Evolutionary conservation across 2,329 filamentous ascomycete genomes (phyloP).

Genomic region (Karstenula rhodostoma): DNA sequence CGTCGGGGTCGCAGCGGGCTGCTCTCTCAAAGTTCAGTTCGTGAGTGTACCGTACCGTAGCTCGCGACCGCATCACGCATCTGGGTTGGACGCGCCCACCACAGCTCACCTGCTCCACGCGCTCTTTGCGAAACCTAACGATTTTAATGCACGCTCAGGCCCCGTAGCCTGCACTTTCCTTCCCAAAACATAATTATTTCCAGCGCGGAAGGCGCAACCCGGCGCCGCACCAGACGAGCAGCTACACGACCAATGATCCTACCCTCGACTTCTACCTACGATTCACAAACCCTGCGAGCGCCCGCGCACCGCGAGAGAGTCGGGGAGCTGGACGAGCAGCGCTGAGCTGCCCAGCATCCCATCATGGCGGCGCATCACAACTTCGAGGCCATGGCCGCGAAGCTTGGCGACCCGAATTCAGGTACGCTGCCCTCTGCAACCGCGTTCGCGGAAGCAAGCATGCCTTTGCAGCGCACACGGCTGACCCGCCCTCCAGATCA

Average conservation of each 20-base stretch:
- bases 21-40: conserved; percentile 15
- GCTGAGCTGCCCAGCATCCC: conserved; percentile 32
- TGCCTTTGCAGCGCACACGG: conserved; percentile 3
- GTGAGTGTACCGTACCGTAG: conserved; percentile 8
- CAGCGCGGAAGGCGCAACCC: conserved; percentile 17
- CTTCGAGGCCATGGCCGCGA: conserved; percentile 57
- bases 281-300: conserved; percentile 23
- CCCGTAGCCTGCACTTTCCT: conserved; percentile 30
- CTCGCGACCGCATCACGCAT: conserved; percentile 19
- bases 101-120: conserved; percentile 24
- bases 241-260: conserved; percentile 38
- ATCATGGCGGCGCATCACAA: conserved; percentile 52
- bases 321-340: conserved; percentile 30
- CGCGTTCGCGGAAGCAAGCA: conserved; percentile 1
- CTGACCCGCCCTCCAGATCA: conserved; percentile 66
- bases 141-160: conserved; percentile 40
- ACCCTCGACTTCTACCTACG: conserved; percentile 24
- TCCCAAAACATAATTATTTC: conserved; percentile 29
- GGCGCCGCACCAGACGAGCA: conserved; percentile 26
- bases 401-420: conserved; percentile 54
- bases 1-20: conserved; percentile 16
- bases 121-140: conserved; percentile 35
- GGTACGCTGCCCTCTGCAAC: conserved; percentile 34
- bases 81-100: conserved; percentile 41
- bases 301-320: conserved; percentile 16